Percentiles rank a stretch among this genome's conserved stretches.
phyloP scores from a whole-genome alignment of 2,329 filamentous ascomycete species.

The Fusarium praegraminearum region DNA sequence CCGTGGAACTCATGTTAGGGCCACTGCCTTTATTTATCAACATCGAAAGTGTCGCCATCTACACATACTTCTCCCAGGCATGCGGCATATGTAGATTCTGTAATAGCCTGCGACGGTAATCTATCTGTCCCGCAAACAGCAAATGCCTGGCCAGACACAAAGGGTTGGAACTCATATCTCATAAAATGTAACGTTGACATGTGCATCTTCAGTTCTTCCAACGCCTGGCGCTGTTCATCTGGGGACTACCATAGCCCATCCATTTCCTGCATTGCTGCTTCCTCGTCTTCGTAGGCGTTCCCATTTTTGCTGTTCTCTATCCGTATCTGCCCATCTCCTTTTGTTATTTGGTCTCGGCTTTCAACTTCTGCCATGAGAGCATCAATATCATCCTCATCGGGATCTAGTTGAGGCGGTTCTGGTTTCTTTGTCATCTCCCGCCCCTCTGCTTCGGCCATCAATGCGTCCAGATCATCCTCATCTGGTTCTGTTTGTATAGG shows the following conservation, averaged over 20 bases:
- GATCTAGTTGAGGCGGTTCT: constrained; percentile 19
- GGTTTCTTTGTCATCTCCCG: constrained; percentile 30
- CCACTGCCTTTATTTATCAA: not conserved
- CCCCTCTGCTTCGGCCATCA: constrained; percentile 63
- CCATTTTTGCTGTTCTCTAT: constrained; percentile 1
- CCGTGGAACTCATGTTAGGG: not conserved
- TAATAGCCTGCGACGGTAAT: not conserved
- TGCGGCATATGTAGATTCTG: not conserved
- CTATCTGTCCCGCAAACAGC: not conserved
- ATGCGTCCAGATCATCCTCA: constrained; percentile 64
- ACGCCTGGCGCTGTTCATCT: constrained; percentile 8
- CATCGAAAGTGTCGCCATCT: not conserved
- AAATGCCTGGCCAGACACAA: not conserved
- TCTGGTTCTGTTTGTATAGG: constrained; percentile 46
- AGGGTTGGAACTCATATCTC: not conserved
- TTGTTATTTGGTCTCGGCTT: constrained; percentile 31
- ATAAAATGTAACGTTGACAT: not conserved
- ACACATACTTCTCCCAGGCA: not conserved
- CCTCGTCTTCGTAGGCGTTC: constrained; percentile 70
- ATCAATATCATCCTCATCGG: constrained; percentile 63
- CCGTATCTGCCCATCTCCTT: not conserved
- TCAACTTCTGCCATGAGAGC: constrained; percentile 66
- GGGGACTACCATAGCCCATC: constrained; percentile 62
- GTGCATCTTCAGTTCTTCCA: not conserved
- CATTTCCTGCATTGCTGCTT: constrained; percentile 76